Base-by-base conservation (phyloP, 1,284 basidiomycete genomes). In the Irpex sp. region DNA sequence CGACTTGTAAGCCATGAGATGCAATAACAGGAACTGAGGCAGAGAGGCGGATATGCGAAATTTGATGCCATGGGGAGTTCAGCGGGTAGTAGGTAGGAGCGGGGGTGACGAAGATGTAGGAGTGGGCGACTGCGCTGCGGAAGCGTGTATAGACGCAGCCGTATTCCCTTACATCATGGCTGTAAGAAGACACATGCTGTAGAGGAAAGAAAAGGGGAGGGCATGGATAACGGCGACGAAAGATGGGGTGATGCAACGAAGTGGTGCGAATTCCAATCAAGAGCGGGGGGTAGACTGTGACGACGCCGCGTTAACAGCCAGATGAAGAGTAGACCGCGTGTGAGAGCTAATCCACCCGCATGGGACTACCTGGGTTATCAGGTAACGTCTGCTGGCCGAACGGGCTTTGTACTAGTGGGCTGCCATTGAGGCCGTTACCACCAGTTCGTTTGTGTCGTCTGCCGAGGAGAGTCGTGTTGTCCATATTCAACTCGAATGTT, bases 381-480 rank as follows among this genome's bases (percentile, higher is more conserved):
- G 69, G 56, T 12, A 65, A 60, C 12, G 61, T 37, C 6, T 58
- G 23, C 12, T 54, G 21, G 58, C 54, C 56, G n/a, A 35, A 28
- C 4, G 28, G 59, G 14, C 28, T 54, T 39, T 60, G 62, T 9
- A 64, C 66, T 51, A 71, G 63, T 6, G 71, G 72, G 52, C 71
- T 72, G 10, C 68, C 65, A 10, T 62, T 63, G 47, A 62, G 57
- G 19, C 58, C 52, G 7, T 57, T 65, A 19, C 68, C 72, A 18
- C 68, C 70, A 52, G 69, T 74, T 19, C 76, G 76, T 65, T 80
- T 80, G 66, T 88, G 85, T 65, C 90, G 77, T 62, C 90, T 76
- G 16, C 91, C 93, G 2, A 97, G 80, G 1, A 97, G 73, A 5
- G 94, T 96, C 45, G 95, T 92, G 60, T 83, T 86, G 67, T 90